Conservation (phyloP, 2,329 filamentous ascomycete genomes). For the Trichophyton equinum region DNA sequence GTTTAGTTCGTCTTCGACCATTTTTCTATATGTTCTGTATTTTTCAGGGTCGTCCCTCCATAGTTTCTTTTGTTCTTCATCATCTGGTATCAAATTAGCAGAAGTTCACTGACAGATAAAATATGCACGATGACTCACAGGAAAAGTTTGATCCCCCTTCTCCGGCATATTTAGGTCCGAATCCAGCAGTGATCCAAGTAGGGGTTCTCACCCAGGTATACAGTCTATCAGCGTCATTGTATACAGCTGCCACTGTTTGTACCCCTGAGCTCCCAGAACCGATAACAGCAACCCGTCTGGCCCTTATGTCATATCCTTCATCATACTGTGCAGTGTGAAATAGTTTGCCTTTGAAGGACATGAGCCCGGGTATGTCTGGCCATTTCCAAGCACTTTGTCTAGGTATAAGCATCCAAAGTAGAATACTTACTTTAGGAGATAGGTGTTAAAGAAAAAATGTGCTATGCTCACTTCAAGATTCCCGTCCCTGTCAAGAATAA, state of each 20-base stretch:
- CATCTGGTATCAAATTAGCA: constrained; percentile 37
- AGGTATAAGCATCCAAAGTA: not conserved
- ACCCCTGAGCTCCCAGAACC: constrained; percentile 42
- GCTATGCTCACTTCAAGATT: constrained; percentile 22
- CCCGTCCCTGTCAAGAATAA: constrained; percentile 31
- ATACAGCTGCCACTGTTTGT: constrained; percentile 36
- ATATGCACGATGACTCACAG: constrained; percentile 4
- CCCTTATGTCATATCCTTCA: constrained; percentile 23
- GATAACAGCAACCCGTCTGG: constrained; percentile 21
- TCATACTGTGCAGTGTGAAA: constrained; percentile 36
- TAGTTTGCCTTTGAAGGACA: constrained; percentile 35
- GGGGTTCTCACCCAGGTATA: constrained; percentile 54
- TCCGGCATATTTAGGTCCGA: constrained; percentile 27
- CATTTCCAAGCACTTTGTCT: constrained; percentile 27
- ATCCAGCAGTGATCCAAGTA: constrained; percentile 53
- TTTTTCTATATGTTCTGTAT: constrained; percentile 50
- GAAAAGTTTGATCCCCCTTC: constrained; percentile 10
- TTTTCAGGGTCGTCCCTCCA: constrained; percentile 46
- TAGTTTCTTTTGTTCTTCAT: constrained; percentile 40
- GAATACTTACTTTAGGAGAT: not conserved
- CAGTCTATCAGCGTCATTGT: constrained; percentile 34
- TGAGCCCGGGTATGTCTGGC: constrained; percentile 36
- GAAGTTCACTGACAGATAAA: constrained; percentile 29
- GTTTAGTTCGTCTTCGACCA: constrained; percentile 36
- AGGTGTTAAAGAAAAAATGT: not conserved